Base-by-base conservation (phyloP, 1,139 yeast genomes). In the Sugiyamaella grinbergsii region DNA sequence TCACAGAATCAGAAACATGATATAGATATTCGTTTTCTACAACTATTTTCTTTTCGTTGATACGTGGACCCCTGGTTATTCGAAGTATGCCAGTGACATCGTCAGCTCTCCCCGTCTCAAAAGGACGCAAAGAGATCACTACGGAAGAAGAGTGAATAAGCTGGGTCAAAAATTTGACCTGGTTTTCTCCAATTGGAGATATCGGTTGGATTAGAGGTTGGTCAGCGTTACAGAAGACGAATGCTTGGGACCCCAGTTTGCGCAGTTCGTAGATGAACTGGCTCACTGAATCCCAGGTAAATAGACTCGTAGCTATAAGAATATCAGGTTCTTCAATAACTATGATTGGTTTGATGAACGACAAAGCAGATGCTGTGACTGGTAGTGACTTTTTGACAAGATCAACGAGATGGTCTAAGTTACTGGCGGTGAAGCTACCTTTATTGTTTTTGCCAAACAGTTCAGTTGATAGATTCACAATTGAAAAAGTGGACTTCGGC, bases 51-150 rank as follows among this genome's bases (percentile, higher is more conserved):
- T 59, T 42, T 19, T 31, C 39, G 16, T 18, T 23, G 22, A 29
- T 28, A 29, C 36, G 38, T 45, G 76, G 55, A 0, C 95, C 95
- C 49, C 70, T 72, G 0, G 81, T 68, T 0, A 88, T 73, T 0
- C 79, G 73, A 45, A 88, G 60, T 3, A 82, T 76, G 0, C 96
- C 96, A 0, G 95, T 84, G 1, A 88, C 80, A 64, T 88, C 96
- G 45, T 78, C 80, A 0, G 96, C 95, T 61, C 90, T 74, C 0
- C 96, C 96, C 0, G 96, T 88, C 4, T 79, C 74, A 54, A 88
- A 69, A 0, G 95, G 90, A 56, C 79, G 77, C 40, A 87, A 65
- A 24, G 77, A 73, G 10, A 87, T 61, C 39, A 79, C 74, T 34
- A 82, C 50, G 10, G 74, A 71, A 0, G 86, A 71, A 54, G 77